Evolutionary conservation across 352 stramenopile genomes (phyloP).

Genomic region (Phytophthora fragariaefolia): DNA sequence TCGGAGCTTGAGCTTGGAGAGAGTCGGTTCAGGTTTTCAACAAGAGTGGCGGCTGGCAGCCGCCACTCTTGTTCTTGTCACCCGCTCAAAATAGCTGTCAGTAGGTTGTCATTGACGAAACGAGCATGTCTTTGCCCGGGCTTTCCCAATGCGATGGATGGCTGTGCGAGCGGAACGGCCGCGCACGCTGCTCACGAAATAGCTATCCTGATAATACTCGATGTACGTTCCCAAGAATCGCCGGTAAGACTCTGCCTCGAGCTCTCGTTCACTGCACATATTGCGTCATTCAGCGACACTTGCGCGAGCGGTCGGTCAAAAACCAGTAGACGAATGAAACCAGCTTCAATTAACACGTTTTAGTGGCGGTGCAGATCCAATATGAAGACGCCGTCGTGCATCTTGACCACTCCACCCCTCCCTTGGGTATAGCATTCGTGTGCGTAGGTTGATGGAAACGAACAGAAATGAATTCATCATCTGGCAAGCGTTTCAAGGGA

Average conservation of each 20-base stretch:
- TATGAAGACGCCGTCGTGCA: too few relatives aligned
- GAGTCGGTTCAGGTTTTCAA: too few relatives aligned
- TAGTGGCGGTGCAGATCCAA: neutral
- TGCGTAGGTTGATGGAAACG: neutral
- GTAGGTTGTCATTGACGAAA: neutral
- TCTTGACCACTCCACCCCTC: too few relatives aligned
- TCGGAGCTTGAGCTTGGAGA: neutral
- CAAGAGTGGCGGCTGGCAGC: too few relatives aligned
- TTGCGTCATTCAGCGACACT: neutral
- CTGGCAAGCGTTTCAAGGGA: constrained; percentile 13
- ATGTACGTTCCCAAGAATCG: constrained; percentile 2
- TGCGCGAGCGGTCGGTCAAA: neutral
- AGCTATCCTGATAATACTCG: neutral
- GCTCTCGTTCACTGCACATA: neutral
- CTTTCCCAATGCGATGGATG: neutral
- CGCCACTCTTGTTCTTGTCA: too few relatives aligned
- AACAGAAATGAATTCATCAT: constrained; percentile 19
- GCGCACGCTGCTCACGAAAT: neutral
- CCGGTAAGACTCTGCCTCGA: constrained; percentile 1
- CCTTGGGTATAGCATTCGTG: neutral
- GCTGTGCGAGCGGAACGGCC: neutral
- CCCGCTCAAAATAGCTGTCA: constrained; percentile 3
- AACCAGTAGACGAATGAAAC: neutral
- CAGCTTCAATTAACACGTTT: neutral
- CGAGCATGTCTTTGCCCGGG: neutral